Percentiles rank a stretch among this genome's conserved stretches.
These are phyloP conservation scores for Alternaria arborescens DNA, from an alignment of 2,329 filamentous ascomycete genomes.

Conservation along the genomic window DNA sequence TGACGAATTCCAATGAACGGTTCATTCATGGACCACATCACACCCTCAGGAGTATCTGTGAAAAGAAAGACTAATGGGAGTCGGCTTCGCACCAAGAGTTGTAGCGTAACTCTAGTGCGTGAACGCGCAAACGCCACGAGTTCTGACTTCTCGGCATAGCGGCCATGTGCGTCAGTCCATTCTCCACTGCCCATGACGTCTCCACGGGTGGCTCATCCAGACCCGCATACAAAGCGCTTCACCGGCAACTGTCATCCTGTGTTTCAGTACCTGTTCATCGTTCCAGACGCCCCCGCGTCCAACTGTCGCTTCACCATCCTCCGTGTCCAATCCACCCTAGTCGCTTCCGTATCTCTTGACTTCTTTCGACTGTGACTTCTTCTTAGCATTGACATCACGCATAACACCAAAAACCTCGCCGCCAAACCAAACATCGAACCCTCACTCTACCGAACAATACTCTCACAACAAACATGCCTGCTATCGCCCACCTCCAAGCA, in stretches of 20 bases:
- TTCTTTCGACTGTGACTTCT: slow-evolving; percentile 1
- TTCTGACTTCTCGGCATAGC: slow-evolving; percentile 19
- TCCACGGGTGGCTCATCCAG: slow-evolving; percentile 19
- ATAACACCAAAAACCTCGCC: neutral
- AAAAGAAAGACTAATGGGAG: neutral
- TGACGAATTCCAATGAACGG: neutral
- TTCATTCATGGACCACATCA: neutral
- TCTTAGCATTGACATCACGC: slow-evolving; percentile 7
- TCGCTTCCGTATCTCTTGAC: slow-evolving; percentile 9
- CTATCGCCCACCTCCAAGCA: slow-evolving; percentile 23
- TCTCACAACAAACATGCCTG: slow-evolving; percentile 23
- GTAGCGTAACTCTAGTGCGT: slow-evolving; percentile 20
- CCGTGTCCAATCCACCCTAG: neutral
- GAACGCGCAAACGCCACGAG: slow-evolving; percentile 30
- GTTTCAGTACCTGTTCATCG: slow-evolving; percentile 19
- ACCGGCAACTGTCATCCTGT: slow-evolving; percentile 21
- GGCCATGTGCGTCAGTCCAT: slow-evolving; percentile 25
- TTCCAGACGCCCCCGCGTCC: slow-evolving; percentile 1
- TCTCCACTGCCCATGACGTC: slow-evolving; percentile 26
- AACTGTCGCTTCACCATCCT: slow-evolving; percentile 6
- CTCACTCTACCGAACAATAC: neutral
- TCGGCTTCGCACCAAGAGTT: slow-evolving; percentile 12
- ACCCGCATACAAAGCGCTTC: slow-evolving; percentile 36
- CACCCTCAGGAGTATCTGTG: neutral
- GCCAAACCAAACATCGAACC: neutral